Conservation (phyloP, 2,329 filamentous ascomycete genomes). For the Didymella pomorum region DNA sequence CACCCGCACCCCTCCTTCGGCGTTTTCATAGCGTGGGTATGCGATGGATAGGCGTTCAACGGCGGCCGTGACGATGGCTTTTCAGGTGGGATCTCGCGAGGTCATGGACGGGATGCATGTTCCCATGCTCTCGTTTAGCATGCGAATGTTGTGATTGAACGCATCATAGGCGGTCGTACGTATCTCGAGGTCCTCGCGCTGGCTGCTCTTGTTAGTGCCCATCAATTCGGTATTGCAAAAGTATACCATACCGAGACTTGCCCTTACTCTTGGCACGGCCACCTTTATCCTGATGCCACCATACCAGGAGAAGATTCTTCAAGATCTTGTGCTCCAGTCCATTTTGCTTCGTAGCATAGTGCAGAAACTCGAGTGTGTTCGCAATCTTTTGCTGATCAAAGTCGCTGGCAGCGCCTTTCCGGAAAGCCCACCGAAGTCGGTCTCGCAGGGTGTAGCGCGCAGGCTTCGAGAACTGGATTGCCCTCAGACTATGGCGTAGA, state of each 20-base stretch:
- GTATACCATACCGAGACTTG: conserved; percentile 30
- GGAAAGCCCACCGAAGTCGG: conserved; percentile 53
- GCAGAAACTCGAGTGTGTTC: conserved; percentile 75
- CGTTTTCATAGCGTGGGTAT: conserved; percentile 11
- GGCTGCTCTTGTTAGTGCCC: conserved; percentile 27
- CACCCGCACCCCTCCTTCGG: background rate
- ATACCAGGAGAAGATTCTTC: conserved; percentile 68
- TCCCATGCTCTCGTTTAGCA: conserved; percentile 78
- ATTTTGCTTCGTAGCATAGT: conserved; percentile 67
- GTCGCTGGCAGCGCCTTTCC: conserved; percentile 40
- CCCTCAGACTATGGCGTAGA: conserved; percentile 71
- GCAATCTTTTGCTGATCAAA: conserved; percentile 59
- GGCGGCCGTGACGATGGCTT: conserved; percentile 7
- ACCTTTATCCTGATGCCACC: conserved; percentile 54
- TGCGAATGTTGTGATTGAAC: conserved; percentile 73
- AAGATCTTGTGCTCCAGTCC: conserved; percentile 77
- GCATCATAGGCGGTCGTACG: conserved; percentile 60
- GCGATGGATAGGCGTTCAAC: conserved; percentile 18
- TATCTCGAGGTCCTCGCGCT: conserved; percentile 40
- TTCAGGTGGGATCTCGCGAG: conserved; percentile 30
- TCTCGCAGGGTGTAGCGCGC: conserved; percentile 69
- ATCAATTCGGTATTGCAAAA: background rate
- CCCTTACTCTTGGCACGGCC: conserved; percentile 40
- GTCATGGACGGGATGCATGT: conserved; percentile 60
- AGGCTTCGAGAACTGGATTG: conserved; percentile 75